Evolutionary conservation across 2,329 filamentous ascomycete genomes (phyloP).

Genomic region (Ophiostoma perfectum): DNA sequence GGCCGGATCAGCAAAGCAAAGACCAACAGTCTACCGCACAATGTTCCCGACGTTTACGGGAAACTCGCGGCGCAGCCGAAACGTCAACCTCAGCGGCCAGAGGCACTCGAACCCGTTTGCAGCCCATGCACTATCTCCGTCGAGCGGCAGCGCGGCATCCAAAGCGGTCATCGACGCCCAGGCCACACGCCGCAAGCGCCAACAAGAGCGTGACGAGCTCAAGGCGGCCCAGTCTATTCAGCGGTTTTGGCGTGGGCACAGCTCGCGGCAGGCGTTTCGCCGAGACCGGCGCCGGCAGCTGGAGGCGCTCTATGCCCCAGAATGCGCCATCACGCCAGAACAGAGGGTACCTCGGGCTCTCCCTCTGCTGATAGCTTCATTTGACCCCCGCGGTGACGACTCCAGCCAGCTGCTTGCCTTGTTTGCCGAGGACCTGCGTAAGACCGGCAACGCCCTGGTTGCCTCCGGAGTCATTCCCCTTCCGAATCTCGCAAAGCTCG

Average conservation of each 20-base stretch:
- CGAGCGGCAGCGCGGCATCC: conserved; percentile 59
- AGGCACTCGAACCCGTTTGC: conserved; percentile 69
- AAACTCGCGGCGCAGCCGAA: conserved; percentile 73
- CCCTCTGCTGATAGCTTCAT: conserved; percentile 47
- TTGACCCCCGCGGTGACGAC: conserved; percentile 39
- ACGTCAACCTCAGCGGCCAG: conserved; percentile 90
- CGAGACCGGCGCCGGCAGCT: conserved; percentile 55
- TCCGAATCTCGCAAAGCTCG: conserved; percentile 35
- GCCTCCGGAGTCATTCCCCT: conserved; percentile 31
- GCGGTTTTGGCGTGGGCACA: conserved; percentile 74
- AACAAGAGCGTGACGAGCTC: conserved; percentile 71
- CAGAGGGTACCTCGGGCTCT: conserved; percentile 40
- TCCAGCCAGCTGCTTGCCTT: conserved; percentile 46
- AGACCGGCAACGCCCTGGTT: conserved; percentile 36
- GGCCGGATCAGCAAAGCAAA: neutral
- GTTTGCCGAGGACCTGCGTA: conserved; percentile 43
- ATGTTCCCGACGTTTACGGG: conserved; percentile 96
- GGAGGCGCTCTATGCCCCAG: conserved; percentile 51
- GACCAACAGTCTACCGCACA: conserved; percentile 21
- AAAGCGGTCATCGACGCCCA: conserved; percentile 80
- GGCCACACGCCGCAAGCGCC: conserved; percentile 73
- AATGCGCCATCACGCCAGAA: conserved; percentile 30
- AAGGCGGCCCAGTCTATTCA: conserved; percentile 72
- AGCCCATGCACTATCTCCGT: conserved; percentile 52
- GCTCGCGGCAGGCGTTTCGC: conserved; percentile 53